Conservation (phyloP, 2,329 filamentous ascomycete genomes). For the Pseudogymnoascus sp. region DNA sequence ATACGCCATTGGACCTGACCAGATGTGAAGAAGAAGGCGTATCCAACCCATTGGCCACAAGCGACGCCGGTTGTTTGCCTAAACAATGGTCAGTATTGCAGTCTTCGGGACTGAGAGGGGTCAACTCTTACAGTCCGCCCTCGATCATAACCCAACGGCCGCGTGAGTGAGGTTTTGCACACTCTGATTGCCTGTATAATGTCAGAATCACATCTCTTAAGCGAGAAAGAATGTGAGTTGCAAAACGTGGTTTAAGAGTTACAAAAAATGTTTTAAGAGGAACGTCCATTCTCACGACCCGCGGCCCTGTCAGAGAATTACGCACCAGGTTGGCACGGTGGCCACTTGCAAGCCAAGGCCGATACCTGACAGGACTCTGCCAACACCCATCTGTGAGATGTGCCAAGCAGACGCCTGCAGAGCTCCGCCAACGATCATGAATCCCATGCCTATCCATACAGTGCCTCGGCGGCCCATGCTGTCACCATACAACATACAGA, state of each 20-base stretch:
- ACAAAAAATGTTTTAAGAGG: too few species aligned
- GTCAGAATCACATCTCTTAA: background rate
- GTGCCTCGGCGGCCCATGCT: constrained; percentile 45
- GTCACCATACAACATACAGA: constrained; percentile 39
- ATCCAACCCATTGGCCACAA: constrained; percentile 40
- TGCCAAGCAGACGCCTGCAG: constrained; percentile 27
- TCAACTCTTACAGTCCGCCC: constrained; percentile 44
- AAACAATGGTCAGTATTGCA: constrained; percentile 30
- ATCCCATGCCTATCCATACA: constrained; percentile 45
- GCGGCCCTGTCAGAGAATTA: too few species aligned
- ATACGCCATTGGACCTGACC: constrained; percentile 45
- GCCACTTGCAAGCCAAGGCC: constrained; percentile 38
- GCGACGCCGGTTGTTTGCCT: constrained; percentile 10
- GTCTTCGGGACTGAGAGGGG: too few species aligned
- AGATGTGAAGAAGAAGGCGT: constrained; percentile 40
- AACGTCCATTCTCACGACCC: too few species aligned
- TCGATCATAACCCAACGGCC: constrained; percentile 50
- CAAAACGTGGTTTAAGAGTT: too few species aligned
- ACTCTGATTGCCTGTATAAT: constrained; percentile 38
- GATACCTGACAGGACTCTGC: constrained; percentile 36
- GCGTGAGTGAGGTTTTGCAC: constrained; percentile 42
- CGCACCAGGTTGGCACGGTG: constrained; percentile 40
- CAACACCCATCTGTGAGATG: constrained; percentile 42
- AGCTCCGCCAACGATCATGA: constrained; percentile 17
- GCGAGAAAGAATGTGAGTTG: too few species aligned